Base-by-base conservation (phyloP, 306 rosid genomes). In the Vachellia pachyceras region DNA sequence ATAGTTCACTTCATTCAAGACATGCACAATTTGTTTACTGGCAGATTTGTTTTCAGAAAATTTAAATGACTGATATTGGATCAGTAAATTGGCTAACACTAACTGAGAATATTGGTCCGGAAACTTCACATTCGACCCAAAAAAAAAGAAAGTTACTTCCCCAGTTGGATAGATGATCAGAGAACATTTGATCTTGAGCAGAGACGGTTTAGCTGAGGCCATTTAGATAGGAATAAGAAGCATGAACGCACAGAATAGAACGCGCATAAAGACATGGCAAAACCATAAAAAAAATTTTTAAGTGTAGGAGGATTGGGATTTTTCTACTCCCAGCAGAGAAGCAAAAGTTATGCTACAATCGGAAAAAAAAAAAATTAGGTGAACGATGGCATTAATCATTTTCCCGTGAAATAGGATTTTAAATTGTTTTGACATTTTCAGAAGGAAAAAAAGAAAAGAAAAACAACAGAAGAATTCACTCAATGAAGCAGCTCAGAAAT, bases 321-420 rank as follows among this genome's bases (percentile, higher is more conserved):
- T 60, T 60, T 60, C 67, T 25, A 39, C 57, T 29, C 22, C 25
- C 57, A 82, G 49, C 66, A 2, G 58, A 67, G 60, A 77, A 73
- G 83, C 29, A 79, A 85, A 39, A 20, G 41, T 74, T 82, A 69
- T 78, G 44, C 60, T 42, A 44, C 45, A 6, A 73, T 12, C 6
- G 40, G 33, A 13, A 33, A 13, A 69, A 69, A 13, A 33, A 13
- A 69, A 69, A 64, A 46, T 15, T 22, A 52, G 61, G 79, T 64
- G 60, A 61, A 60, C n/a, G 45, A 75, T 12, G 8, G 45, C 55
- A 7, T 23, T 41, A 74, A 73, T 29, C 69, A 65, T 22, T 23
- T 45, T 20, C 35, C 36, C 35, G 67, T 29, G 70, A 72, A 23
- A 73, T 20, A 35, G 33, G 77, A 68, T 42, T 58, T 33, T 77